Evolutionary conservation across 805 yeast species (phyloP), one percentile per base, ranked within the genome.

Genomic region (Saturnispora sanitii): DNA sequence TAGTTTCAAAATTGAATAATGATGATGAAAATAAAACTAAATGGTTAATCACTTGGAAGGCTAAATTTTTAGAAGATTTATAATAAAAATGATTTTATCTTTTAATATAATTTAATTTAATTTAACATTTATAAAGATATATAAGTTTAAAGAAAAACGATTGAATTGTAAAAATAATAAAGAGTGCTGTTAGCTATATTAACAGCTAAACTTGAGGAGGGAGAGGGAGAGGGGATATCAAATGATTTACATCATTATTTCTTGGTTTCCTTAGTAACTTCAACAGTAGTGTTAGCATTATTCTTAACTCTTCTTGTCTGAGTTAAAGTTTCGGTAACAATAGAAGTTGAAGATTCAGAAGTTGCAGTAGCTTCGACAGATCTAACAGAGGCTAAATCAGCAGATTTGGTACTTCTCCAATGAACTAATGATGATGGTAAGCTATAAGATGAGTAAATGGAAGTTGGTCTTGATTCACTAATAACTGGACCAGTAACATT

Each of bases 31-130:
- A 69, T 47, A 79, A 74, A 54, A 58, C 66, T n/a, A 70, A 69
- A 53, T 78, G 83, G 82, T 58, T 75, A 38, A 60, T 58, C 25
- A 62, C 78, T 3, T 75, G 82, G 80, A 59, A 57, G 34, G 47
- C 58, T 1, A 76, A 73, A 53, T 76, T 64, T 39, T 34, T 42
- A 18, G 62, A 61, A 33, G 45, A 41, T 19, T 11, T n/a, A 31
- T 11, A 20, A n/a, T 21, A 13, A n/a, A 9, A 13, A 16, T 5
- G 25, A 23, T 23, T 4, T 7, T 19, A 16, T 25, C 19, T 17
- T 27, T 16, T 20, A 39, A 18, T 20, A 34, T 33, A 33, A 18
- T 19, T 17, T 28, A 28, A 28, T 12, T 23, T 23, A 7, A 11
- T 7, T 23, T 12, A 32, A 33, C 26, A 21, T 21, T 19, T 32